Conservation (phyloP, 495 filamentous ascomycete genomes). For the Penicillium turbatum region DNA sequence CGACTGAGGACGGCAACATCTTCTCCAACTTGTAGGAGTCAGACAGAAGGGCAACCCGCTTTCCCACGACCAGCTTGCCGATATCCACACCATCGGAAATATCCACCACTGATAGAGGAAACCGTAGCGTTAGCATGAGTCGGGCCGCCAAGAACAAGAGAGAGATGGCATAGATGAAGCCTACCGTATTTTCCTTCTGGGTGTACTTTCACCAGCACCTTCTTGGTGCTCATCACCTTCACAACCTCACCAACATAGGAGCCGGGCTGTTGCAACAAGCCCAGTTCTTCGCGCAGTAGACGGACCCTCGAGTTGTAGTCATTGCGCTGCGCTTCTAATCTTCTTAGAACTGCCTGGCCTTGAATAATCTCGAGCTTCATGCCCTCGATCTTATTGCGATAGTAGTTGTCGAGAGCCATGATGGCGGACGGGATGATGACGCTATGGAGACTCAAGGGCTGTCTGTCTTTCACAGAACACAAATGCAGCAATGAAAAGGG, state of each 20-base stretch:
- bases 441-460: slow-evolving; percentile 19
- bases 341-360: slow-evolving; percentile 88
- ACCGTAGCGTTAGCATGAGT: slow-evolving; percentile 11
- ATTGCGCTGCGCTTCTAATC: slow-evolving; percentile 96
- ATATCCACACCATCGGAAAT: slow-evolving; percentile 93
- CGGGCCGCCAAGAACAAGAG: not conserved
- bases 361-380: slow-evolving; percentile 99
- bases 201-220: slow-evolving; percentile 98
- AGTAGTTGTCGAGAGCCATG: slow-evolving; percentile 99
- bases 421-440: slow-evolving; percentile 37
- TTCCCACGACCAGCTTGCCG: slow-evolving; percentile 91
- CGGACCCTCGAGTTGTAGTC: slow-evolving; percentile 99
- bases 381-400: slow-evolving; percentile 98
- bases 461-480: slow-evolving; percentile 3
- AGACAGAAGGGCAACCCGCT: slow-evolving; percentile 92
- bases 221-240: slow-evolving; percentile 99
- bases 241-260: slow-evolving; percentile 99
- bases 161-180: slow-evolving; percentile 17
- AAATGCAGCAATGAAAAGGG: not conserved
- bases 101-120: slow-evolving; percentile 74
- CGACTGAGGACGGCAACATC: slow-evolving; percentile 94
- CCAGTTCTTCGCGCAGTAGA: slow-evolving; percentile 91
- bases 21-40: slow-evolving; percentile 98
- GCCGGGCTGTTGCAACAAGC: slow-evolving; percentile 91
- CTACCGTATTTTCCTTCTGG: slow-evolving; percentile 99